Evolutionary conservation across 352 stramenopile species (phyloP).

Genomic region (Globisporangium splendens): DNA sequence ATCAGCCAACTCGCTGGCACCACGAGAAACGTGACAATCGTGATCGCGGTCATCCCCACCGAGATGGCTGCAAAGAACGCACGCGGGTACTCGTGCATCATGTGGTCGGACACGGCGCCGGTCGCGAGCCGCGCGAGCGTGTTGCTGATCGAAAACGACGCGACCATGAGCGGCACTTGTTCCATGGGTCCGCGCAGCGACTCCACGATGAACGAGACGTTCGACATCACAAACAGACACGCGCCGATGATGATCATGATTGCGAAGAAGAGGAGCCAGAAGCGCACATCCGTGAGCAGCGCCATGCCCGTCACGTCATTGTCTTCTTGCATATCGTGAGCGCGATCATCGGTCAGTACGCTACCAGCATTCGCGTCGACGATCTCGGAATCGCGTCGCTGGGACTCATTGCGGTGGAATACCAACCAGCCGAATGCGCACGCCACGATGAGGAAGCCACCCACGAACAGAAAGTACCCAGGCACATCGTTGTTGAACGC

Average conservation of each 20-base stretch:
- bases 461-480: conserved; percentile 73
- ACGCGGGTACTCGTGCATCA: conserved; percentile 42
- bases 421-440: conserved; percentile 48
- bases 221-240: conserved; percentile 78
- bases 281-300: conserved; percentile 53
- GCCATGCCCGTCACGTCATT: conserved; percentile 56
- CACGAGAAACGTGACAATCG: conserved; percentile 52
- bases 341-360: conserved; percentile 16
- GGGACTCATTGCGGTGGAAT: conserved; percentile 34
- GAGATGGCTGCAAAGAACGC: conserved; percentile 50
- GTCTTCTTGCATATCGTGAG: conserved; percentile 19
- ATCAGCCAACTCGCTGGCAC: conserved; percentile 37
- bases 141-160: conserved; percentile 75
- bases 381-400: conserved; percentile 40
- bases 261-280: conserved; percentile 74
- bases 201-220: conserved; percentile 84
- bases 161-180: conserved; percentile 74
- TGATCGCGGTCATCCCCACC: conserved; percentile 41
- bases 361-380: conserved; percentile 28
- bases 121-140: conserved; percentile 56
- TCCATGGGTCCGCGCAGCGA: conserved; percentile 50
- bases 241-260: conserved; percentile 77
- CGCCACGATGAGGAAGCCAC: conserved; percentile 41
- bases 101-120: conserved; percentile 55
- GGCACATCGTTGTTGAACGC: conserved; percentile 60